These are phyloP conservation scores for Kuraishia hungarica DNA, from an alignment of 805 yeast species.

Conservation along the genomic window DNA sequence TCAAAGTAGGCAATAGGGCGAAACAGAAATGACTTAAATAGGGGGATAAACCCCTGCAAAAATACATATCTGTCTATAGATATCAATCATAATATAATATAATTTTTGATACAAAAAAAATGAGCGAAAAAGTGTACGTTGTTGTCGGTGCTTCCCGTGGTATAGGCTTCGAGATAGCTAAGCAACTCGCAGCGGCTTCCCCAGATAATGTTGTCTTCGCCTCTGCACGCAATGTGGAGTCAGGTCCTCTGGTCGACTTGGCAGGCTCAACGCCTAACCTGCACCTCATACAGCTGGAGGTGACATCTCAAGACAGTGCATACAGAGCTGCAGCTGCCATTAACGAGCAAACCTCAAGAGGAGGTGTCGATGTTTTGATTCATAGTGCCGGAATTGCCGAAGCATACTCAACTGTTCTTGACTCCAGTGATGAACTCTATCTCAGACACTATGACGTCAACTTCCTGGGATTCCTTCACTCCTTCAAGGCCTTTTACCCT, in stretches of 20 bases:
- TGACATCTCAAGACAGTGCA: not conserved
- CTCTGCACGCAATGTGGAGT: not conserved
- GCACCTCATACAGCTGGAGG: not conserved
- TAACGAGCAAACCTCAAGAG: not conserved
- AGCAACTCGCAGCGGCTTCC: not conserved
- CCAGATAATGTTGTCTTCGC: not conserved
- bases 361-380: not conserved
- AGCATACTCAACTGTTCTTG: not conserved
- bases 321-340: not conserved
- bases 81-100: too few species aligned
- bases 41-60: too few species aligned
- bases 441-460: conserved; percentile 13
- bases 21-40: too few species aligned
- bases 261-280: not conserved
- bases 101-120: not conserved
- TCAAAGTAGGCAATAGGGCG: too few species aligned
- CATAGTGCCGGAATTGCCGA: conserved; percentile 1
- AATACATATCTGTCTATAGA: too few species aligned
- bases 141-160: conserved; percentile 1
- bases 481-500: conserved; percentile 13
- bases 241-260: not conserved
- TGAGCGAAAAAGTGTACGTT: not conserved
- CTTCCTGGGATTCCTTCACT: conserved; percentile 15
- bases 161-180: not conserved
- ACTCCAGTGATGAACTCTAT: not conserved